Evolutionary conservation across 352 stramenopile genomes (phyloP).

Genomic region (Poterioochromonas sp.): DNA sequence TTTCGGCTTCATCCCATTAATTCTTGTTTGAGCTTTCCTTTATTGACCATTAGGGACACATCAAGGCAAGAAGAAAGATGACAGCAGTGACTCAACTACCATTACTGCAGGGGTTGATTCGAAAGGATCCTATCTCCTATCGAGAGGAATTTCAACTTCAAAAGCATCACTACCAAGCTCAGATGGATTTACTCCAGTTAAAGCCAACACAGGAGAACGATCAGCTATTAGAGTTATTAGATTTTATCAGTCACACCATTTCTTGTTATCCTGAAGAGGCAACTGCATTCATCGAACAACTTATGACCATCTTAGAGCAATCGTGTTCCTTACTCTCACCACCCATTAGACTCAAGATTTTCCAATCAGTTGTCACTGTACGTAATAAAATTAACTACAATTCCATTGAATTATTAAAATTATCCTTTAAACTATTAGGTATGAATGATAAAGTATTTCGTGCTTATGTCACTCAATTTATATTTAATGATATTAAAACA

Average conservation of each 20-base stretch:
- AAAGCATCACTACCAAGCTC: neutral
- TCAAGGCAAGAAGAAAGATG: no score
- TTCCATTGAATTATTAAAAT: neutral
- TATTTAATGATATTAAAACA: conserved; percentile 19
- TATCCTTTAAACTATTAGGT: conserved; percentile 20
- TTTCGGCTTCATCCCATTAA: no score
- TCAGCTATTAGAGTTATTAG: neutral
- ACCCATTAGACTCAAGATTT: neutral
- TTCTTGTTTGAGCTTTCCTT: no score
- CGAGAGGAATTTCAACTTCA: conserved; percentile 9
- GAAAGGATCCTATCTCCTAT: neutral
- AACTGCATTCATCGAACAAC: neutral
- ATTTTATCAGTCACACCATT: conserved; percentile 11
- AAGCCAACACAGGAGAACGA: neutral
- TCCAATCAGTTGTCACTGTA: neutral
- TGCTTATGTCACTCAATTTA: neutral
- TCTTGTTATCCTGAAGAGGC: conserved; percentile 1
- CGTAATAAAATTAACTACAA: neutral
- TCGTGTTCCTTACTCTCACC: neutral
- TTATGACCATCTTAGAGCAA: conserved; percentile 11
- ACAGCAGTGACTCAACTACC: no score
- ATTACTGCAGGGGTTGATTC: neutral
- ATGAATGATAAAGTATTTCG: conserved; percentile 9
- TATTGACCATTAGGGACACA: no score
- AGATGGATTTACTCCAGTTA: conserved; percentile 23